Percentiles rank a stretch among this genome's conserved stretches.
Conservation (phyloP, 139 green algal species). For the Picochlorum sp. region DNA sequence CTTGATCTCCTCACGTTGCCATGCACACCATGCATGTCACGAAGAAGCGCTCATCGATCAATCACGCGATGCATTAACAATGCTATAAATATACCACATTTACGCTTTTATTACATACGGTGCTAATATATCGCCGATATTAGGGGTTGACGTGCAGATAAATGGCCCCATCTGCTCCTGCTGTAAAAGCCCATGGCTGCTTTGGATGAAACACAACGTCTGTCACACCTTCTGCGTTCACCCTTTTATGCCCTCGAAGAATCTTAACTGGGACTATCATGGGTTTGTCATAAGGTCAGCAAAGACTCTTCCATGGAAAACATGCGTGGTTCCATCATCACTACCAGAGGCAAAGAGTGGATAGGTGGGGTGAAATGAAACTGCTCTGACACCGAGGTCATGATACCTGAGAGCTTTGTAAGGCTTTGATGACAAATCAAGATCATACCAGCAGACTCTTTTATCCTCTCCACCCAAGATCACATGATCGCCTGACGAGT, state of each 20-base stretch:
- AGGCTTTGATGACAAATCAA: slow-evolving; percentile 89
- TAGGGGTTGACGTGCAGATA: slow-evolving; percentile 56
- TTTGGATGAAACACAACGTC: slow-evolving; percentile 85
- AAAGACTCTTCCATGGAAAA: slow-evolving; percentile 96
- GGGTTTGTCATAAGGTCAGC: slow-evolving; percentile 90
- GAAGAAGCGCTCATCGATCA: too few species aligned
- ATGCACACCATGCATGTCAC: too few species aligned
- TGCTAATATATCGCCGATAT: background rate
- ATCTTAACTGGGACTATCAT: slow-evolving; percentile 82
- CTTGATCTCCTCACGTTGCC: too few species aligned
- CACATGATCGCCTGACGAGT: slow-evolving; percentile 86
- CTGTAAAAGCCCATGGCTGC: slow-evolving; percentile 95
- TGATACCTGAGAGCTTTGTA: slow-evolving; percentile 87
- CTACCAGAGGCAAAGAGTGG: slow-evolving; percentile 80
- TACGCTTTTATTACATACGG: too few species aligned
- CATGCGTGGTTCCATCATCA: slow-evolving; percentile 76
- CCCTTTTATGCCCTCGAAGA: slow-evolving; percentile 30
- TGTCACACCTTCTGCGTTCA: slow-evolving; percentile 56
- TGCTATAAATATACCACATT: too few species aligned
- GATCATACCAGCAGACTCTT: slow-evolving; percentile 86
- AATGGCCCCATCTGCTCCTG: slow-evolving; percentile 69
- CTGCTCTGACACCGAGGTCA: slow-evolving; percentile 46
- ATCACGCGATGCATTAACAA: too few species aligned
- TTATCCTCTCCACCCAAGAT: slow-evolving; percentile 81
- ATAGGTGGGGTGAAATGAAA: slow-evolving; percentile 84